Base-by-base conservation (phyloP, 2,329 filamentous ascomycete genomes). In the Penicillium sp. region DNA sequence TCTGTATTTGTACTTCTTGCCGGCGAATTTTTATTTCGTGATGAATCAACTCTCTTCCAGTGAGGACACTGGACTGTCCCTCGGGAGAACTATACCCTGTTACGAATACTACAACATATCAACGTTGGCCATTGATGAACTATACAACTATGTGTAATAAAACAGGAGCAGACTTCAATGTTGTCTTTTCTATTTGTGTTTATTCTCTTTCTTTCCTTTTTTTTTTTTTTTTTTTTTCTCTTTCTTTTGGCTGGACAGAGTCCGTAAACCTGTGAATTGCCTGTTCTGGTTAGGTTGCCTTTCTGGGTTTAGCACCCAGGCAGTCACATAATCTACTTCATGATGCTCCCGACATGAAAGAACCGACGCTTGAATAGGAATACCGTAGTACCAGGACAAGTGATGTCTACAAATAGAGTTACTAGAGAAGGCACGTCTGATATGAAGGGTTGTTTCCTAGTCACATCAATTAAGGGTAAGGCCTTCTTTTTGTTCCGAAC, bases 51-150 rank as follows among this genome's bases (percentile, higher is more conserved):
- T 44, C 10, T 29, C 29, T 22, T 34, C 24, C 52, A 55, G 57
- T 49, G 37, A 20, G 56, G 45, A 48, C 26, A 32, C 53, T 26
- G 50, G 26, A 5, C 24, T 37, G 49, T 58, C 45, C 48, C 57
- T 50, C 34, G 42, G 47, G 48, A 39, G 40, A 55, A 54, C 22
- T n/a, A 34, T 35, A 26, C 53, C 20, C 32, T 56, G 47, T 59
- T 51, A 61, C 10, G 61, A 62, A 62, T 50, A 29, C 50, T 34
- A 35, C 24, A 35, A 46, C 47, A 29, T 58, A 34, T 26, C 24
- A 26, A 26, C 8, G 24, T 50, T 58, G 43, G 45, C 51, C 45
- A 37, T 39, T 42, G 29, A 58, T 44, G 42, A 57, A 20, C 18
- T 60, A 50, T 57, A 60, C 52, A 46, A 54, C 20, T 52, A 40